phyloP scores from a whole-genome alignment of 805 yeast species.

The Pichia nanzhaoensis region DNA sequence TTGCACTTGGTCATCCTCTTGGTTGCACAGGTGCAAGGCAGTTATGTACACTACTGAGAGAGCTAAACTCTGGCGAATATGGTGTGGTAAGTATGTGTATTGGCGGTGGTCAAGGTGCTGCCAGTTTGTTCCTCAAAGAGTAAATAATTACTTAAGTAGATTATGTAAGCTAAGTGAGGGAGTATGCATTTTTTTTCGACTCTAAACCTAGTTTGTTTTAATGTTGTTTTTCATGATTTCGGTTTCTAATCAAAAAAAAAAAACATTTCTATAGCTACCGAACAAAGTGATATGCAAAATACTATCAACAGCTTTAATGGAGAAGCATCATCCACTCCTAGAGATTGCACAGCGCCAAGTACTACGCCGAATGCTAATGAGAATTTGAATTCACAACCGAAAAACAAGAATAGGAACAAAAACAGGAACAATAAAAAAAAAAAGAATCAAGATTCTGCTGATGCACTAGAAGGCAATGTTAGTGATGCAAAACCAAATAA shows the following conservation, averaged over 20 bases:
- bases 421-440: conserved; percentile 3
- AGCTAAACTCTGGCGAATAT: conserved; percentile 69
- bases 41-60: conserved; percentile 79
- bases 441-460: neutral
- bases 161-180: no score
- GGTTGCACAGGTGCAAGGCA: conserved; percentile 87
- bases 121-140: conserved; percentile 77
- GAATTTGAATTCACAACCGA: neutral
- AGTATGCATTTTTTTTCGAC: no score
- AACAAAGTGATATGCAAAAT: no score
- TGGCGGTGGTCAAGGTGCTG: conserved; percentile 99
- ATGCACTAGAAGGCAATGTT: neutral
- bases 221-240: neutral
- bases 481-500: neutral
- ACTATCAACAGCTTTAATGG: no score
- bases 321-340: no score
- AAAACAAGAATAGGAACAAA: conserved; percentile 3
- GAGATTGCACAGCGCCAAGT: no score
- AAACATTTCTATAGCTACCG: no score
- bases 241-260: no score
- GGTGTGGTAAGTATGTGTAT: conserved; percentile 96
- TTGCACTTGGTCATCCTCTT: conserved; percentile 91
- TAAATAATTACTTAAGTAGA: conserved; percentile 21
- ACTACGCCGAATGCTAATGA: neutral
- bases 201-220: no score